These are phyloP conservation scores for Turnera subulata DNA, from an alignment of 345 rosid species.

Conservation along the genomic window DNA sequence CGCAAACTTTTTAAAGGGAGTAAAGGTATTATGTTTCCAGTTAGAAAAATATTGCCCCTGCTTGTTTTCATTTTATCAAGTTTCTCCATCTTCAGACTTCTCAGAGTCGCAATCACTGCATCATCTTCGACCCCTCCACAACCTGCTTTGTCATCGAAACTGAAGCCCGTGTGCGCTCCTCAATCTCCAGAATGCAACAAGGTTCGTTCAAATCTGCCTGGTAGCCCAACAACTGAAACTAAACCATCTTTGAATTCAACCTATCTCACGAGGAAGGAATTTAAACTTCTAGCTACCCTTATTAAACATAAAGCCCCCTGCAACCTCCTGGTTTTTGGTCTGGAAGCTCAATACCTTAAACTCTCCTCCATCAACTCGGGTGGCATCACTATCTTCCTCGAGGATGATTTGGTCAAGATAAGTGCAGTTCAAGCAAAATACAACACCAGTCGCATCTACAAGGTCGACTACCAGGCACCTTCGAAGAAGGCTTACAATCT, in stretches of 20 bases:
- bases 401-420: slow-evolving; percentile 54
- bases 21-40: slow-evolving; percentile 44
- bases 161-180: slow-evolving; percentile 23
- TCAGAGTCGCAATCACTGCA: slow-evolving; percentile 46
- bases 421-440: slow-evolving; percentile 27
- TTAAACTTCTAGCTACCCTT: neutral
- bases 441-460: slow-evolving; percentile 47
- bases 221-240: slow-evolving; percentile 5
- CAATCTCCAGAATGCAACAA: slow-evolving; percentile 22
- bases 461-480: slow-evolving; percentile 45
- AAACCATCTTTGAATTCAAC: too few species aligned
- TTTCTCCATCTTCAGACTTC: slow-evolving; percentile 58
- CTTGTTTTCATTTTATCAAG: slow-evolving; percentile 56
- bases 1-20: slow-evolving; percentile 26
- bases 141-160: slow-evolving; percentile 27
- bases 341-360: too few species aligned
- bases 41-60: slow-evolving; percentile 54
- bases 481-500: slow-evolving; percentile 60
- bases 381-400: slow-evolving; percentile 62
- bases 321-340: too few species aligned
- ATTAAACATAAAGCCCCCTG: too few species aligned
- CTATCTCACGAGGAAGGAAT: too few species aligned
- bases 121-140: slow-evolving; percentile 34
- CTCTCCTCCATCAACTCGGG: slow-evolving; percentile 32
- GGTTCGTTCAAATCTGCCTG: slow-evolving; percentile 14